Conservation (phyloP, 768 basidiomycete genomes). For the Strobilomyces echinocephalus region DNA sequence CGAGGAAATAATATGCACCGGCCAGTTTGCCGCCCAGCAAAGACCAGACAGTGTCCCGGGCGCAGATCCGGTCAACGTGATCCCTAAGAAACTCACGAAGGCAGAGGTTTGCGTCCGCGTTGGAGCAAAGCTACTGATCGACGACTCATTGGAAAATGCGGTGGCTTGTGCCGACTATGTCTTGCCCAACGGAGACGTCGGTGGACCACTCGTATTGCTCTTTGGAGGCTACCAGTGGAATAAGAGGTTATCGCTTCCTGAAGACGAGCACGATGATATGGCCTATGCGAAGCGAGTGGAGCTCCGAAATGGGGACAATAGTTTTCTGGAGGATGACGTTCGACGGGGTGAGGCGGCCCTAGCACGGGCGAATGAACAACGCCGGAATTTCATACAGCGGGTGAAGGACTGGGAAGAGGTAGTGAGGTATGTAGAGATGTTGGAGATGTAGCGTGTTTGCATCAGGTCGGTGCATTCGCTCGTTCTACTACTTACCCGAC, state of each 20-base stretch:
- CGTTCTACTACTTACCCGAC: too few relatives aligned
- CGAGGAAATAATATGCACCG: conserved; percentile 64
- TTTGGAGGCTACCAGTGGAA: conserved; percentile 82
- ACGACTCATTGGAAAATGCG: conserved; percentile 80
- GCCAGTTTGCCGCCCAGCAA: conserved; percentile 59
- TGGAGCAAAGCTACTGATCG: conserved; percentile 62
- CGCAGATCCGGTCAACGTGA: conserved; percentile 28
- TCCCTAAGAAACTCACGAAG: conserved; percentile 58
- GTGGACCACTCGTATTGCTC: conserved; percentile 55
- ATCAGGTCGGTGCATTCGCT: not conserved
- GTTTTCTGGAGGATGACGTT: conserved; percentile 54
- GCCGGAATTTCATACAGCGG: conserved; percentile 41
- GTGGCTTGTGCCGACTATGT: conserved; percentile 45
- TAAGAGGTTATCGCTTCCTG: conserved; percentile 45
- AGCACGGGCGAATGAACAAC: conserved; percentile 41
- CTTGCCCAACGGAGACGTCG: conserved; percentile 6
- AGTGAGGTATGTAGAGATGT: conserved; percentile 40
- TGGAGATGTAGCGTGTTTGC: not conserved
- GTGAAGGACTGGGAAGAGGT: conserved; percentile 64
- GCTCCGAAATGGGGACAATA: conserved; percentile 40
- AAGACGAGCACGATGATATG: conserved; percentile 48
- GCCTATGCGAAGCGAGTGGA: conserved; percentile 47
- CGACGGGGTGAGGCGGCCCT: conserved; percentile 30
- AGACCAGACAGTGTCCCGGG: conserved; percentile 10
- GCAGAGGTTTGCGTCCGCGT: conserved; percentile 67